These are phyloP conservation scores for Saturnispora sekii DNA, from an alignment of 805 yeast genomes.

Conservation along the genomic window DNA sequence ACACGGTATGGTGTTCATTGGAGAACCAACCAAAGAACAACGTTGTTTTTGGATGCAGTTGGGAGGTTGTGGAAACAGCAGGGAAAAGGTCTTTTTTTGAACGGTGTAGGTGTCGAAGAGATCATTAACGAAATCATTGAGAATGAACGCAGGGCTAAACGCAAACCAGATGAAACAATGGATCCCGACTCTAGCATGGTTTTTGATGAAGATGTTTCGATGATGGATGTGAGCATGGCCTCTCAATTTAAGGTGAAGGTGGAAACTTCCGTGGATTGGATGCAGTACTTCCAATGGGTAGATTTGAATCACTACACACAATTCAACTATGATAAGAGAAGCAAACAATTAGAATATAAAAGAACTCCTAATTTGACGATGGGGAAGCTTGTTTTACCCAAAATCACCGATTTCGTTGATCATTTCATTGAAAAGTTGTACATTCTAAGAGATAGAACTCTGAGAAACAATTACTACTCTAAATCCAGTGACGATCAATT, in stretches of 20 bases:
- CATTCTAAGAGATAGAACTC: slow-evolving; percentile 57
- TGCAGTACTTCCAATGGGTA: slow-evolving; percentile 58
- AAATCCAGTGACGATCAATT: slow-evolving; percentile 3
- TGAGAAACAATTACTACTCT: slow-evolving; percentile 48
- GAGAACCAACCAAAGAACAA: slow-evolving; percentile 53
- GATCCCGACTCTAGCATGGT: slow-evolving; percentile 8
- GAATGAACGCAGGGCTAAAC: slow-evolving; percentile 10
- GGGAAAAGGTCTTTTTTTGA: slow-evolving; percentile 78
- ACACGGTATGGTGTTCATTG: slow-evolving; percentile 75
- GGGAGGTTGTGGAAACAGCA: slow-evolving; percentile 83
- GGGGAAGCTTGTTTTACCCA: slow-evolving; percentile 13
- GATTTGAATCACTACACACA: slow-evolving; percentile 57
- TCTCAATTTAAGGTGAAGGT: slow-evolving; percentile 1
- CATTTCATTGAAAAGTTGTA: slow-evolving; percentile 48
- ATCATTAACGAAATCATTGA: slow-evolving; percentile 47
- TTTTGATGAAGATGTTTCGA: slow-evolving; percentile 7
- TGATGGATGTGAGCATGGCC: slow-evolving; percentile 6
- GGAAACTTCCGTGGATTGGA: slow-evolving; percentile 43
- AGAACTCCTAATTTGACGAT: background rate
- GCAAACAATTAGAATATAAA: slow-evolving; percentile 49
- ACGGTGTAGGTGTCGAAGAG: slow-evolving; percentile 56
- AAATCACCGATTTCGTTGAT: slow-evolving; percentile 25
- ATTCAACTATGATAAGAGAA: slow-evolving; percentile 48
- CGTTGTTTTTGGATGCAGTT: slow-evolving; percentile 60
- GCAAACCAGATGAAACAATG: slow-evolving; percentile 9